phyloP scores from a whole-genome alignment of 2,329 filamentous ascomycete genomes.

The Venturia oleaginea region DNA sequence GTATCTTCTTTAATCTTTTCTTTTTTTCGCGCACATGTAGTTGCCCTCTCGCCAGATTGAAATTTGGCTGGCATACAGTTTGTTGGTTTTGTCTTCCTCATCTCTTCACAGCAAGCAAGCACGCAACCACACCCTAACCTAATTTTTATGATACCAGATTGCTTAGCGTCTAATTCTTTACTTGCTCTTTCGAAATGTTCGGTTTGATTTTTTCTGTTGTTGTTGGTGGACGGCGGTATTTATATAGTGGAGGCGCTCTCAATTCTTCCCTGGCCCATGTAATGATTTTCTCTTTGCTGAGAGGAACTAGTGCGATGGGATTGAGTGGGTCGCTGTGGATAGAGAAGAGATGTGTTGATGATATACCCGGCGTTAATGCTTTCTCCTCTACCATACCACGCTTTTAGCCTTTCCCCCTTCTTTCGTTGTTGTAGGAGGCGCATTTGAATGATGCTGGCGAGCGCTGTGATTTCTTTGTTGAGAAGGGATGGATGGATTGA shows the following conservation, averaged over 20 bases:
- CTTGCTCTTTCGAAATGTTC: background rate
- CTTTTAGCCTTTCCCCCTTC: background rate
- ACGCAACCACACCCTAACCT: background rate
- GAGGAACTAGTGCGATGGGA: background rate
- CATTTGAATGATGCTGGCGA: background rate
- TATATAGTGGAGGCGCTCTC: background rate
- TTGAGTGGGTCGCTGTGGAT: background rate
- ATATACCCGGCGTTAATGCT: constrained; percentile 2
- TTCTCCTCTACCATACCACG: background rate
- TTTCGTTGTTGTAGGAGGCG: background rate
- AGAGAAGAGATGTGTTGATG: background rate
- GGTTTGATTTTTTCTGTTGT: background rate
- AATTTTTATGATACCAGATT: constrained; percentile 9
- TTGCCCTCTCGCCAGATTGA: background rate
- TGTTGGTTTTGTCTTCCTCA: background rate
- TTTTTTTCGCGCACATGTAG: background rate
- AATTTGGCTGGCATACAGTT: background rate
- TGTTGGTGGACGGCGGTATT: background rate
- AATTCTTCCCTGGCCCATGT: background rate
- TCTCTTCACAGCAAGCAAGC: background rate
- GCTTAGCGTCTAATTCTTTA: background rate
- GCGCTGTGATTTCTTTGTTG: background rate
- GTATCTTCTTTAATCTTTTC: background rate
- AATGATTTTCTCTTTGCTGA: background rate
- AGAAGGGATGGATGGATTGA: background rate